phyloP scores from a whole-genome alignment of 805 yeast genomes.

The Starmerella bacillaris region DNA sequence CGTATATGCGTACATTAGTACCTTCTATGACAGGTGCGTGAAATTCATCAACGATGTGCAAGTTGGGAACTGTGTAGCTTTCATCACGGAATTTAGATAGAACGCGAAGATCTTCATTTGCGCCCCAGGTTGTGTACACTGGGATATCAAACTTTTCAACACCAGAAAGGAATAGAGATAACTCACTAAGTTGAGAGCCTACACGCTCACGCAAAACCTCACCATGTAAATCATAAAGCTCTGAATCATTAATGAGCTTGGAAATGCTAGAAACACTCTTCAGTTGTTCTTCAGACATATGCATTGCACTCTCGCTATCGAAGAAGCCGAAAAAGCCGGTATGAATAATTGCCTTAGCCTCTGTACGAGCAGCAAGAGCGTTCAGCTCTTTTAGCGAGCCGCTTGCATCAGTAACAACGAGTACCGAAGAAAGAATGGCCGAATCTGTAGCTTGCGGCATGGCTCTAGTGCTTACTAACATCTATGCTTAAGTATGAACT shows the following conservation, averaged over 20 bases:
- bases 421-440: too few species aligned
- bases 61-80: conserved; percentile 35
- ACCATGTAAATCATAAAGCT: conserved; percentile 33
- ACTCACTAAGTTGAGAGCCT: conserved; percentile 32
- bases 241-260: conserved; percentile 34
- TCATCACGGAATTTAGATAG: conserved; percentile 44
- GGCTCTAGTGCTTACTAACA: too few species aligned
- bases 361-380: conserved; percentile 29
- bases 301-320: conserved; percentile 36
- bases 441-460: too few species aligned
- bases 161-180: conserved; percentile 32
- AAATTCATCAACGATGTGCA: conserved; percentile 42
- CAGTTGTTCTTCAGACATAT: conserved; percentile 31
- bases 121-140: conserved; percentile 62
- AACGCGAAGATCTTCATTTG: conserved; percentile 55
- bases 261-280: conserved; percentile 53
- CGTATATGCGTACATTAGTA: conserved; percentile 39
- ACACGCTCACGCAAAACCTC: conserved; percentile 26
- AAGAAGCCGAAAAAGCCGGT: conserved; percentile 72
- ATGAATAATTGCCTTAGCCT: conserved; percentile 41
- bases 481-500: too few species aligned
- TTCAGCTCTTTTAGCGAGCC: conserved; percentile 36
- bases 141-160: conserved; percentile 33
- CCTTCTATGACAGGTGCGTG: conserved; percentile 18
- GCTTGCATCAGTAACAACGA: conserved; percentile 39